Conservation (phyloP, 148 eudicot genomes). For the Nepenthes gracilis region DNA sequence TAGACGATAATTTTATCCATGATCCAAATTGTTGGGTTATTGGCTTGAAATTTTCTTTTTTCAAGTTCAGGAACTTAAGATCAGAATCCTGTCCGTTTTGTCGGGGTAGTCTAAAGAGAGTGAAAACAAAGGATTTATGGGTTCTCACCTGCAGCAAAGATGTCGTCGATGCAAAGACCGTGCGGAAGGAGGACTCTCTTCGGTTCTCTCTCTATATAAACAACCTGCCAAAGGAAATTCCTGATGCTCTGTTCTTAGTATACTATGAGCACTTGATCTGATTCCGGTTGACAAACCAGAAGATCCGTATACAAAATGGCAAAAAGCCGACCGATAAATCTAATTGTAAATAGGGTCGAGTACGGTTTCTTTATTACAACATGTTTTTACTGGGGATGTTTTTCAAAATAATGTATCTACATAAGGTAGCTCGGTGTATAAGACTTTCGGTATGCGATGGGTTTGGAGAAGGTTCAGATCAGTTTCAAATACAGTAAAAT, state of each 20-base stretch:
- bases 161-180: conserved; percentile 46
- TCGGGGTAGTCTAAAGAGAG: conserved; percentile 50
- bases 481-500: too few relatives aligned
- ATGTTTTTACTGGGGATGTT: not conserved
- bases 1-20: too few relatives aligned
- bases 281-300: not conserved
- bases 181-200: conserved; percentile 37
- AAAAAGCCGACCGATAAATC: conserved; percentile 8
- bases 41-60: not conserved
- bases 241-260: conserved; percentile 43
- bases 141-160: conserved; percentile 39
- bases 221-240: conserved; percentile 45
- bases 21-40: too few relatives aligned
- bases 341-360: conserved; percentile 6
- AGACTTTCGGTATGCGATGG: too few relatives aligned
- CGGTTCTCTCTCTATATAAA: conserved; percentile 43
- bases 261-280: conserved; percentile 53
- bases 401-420: too few relatives aligned
- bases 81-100: conserved; percentile 64
- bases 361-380: conserved; percentile 2
- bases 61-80: conserved; percentile 35
- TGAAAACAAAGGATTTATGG: conserved; percentile 47
- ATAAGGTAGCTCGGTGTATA: too few relatives aligned
- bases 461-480: too few relatives aligned
- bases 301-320: conserved; percentile 13